Percentiles rank a stretch among this genome's conserved stretches.
Evolutionary conservation across 1,284 basidiomycete genomes (phyloP).

Genomic region (Wallemia ichthyophaga): DNA sequence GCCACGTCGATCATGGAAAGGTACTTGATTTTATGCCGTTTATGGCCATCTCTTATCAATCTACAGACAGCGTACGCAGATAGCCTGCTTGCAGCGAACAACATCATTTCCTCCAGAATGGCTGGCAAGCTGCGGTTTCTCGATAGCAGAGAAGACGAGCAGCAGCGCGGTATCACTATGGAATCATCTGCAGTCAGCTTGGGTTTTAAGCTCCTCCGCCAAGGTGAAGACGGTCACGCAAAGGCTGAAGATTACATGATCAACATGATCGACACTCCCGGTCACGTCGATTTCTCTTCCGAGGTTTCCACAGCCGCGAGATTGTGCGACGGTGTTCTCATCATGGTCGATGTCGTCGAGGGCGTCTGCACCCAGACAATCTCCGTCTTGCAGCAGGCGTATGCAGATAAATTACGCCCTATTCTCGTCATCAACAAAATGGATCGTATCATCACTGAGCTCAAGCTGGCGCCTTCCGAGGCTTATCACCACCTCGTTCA

Average conservation of each 20-base stretch:
- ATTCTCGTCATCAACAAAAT: conserved; percentile 94
- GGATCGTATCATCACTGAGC: conserved; percentile 77
- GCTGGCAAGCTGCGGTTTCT: conserved; percentile 90
- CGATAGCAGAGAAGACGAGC: conserved; percentile 88
- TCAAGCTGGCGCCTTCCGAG: conserved; percentile 67
- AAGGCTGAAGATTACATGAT: conserved; percentile 6
- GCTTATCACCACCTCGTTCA: conserved; percentile 80
- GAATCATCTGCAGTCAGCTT: conserved; percentile 57
- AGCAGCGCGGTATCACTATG: conserved; percentile 96
- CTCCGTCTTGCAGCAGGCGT: conserved; percentile 77
- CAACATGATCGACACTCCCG: conserved; percentile 89
- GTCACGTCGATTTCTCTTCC: conserved; percentile 92
- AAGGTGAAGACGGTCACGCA: conserved; percentile 14
- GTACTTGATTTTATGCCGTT: conserved; percentile 4
- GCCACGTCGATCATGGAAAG: conserved; percentile 11
- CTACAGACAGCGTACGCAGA: conserved; percentile 70
- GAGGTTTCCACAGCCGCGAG: conserved; percentile 86
- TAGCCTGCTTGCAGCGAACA: conserved; percentile 78
- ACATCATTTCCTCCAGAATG: conserved; percentile 80
- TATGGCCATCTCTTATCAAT: not conserved
- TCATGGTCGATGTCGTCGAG: conserved; percentile 93
- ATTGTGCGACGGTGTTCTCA: conserved; percentile 77
- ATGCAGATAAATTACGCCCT: conserved; percentile 63
- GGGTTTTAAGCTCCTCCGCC: conserved; percentile 38
- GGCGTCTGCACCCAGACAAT: conserved; percentile 98